Conservation (phyloP, 805 yeast species). For the Soucietia sequanensis region DNA sequence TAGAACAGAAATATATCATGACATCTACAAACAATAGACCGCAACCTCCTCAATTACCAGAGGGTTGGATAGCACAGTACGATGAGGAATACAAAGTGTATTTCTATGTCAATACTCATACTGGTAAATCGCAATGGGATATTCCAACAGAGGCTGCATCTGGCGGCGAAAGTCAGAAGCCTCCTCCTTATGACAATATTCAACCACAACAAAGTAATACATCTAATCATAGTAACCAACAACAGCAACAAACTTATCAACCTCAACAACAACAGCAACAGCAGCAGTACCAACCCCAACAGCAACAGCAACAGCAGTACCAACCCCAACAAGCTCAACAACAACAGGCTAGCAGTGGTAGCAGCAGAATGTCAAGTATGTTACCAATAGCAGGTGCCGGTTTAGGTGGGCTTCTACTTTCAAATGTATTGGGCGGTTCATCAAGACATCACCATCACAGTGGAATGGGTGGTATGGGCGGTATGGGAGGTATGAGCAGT, state of each 20-base stretch:
- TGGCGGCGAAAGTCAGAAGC: not conserved
- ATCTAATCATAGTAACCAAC: no score
- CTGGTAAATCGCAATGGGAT: slow-evolving; percentile 33
- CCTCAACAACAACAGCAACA: slow-evolving; percentile 5
- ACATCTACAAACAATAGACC: no score
- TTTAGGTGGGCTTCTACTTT: no score
- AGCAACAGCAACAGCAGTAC: slow-evolving; percentile 1
- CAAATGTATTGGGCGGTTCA: not conserved
- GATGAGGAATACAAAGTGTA: slow-evolving; percentile 29
- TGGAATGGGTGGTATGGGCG: slow-evolving; percentile 5
- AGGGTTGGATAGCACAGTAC: slow-evolving; percentile 36
- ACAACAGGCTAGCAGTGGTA: not conserved
- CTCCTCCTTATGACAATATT: no score
- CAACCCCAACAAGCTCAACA: slow-evolving; percentile 2
- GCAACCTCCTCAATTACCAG: slow-evolving; percentile 17
- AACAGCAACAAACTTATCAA: not conserved
- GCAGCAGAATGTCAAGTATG: slow-evolving; percentile 2
- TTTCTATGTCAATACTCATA: slow-evolving; percentile 22
- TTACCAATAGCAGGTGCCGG: no score
- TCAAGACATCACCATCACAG: slow-evolving; percentile 5
- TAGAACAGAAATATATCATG: no score
- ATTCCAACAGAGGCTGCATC: slow-evolving; percentile 12
- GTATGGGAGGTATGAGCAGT: slow-evolving; percentile 3
- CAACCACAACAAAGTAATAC: no score
- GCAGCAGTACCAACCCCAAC: slow-evolving; percentile 1